These are phyloP conservation scores for Guyanaporus albipodus DNA, from an alignment of 768 basidiomycete species.

Conservation along the genomic window DNA sequence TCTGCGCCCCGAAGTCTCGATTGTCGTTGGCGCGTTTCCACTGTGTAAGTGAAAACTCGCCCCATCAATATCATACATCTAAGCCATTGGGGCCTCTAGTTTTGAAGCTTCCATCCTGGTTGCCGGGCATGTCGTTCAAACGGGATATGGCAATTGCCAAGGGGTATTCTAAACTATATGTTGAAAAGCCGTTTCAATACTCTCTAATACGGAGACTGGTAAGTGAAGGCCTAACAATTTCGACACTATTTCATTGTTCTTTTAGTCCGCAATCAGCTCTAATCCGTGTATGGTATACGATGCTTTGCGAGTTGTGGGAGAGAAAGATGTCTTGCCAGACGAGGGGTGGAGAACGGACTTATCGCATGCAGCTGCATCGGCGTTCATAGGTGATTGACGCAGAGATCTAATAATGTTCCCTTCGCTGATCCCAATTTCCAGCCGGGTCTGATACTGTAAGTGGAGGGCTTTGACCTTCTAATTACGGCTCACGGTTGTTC, in stretches of 20 bases:
- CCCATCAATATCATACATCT: neutral
- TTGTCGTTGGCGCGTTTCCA: neutral
- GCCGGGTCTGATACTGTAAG: slow-evolving; percentile 23
- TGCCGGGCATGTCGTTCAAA: neutral
- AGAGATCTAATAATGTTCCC: no score
- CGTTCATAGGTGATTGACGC: slow-evolving; percentile 12
- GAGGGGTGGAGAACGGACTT: slow-evolving; percentile 4
- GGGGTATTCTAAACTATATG: neutral
- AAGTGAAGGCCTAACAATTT: no score
- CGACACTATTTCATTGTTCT: no score
- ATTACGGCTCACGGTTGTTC: no score
- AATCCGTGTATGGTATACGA: slow-evolving; percentile 4
- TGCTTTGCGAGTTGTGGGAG: slow-evolving; percentile 3
- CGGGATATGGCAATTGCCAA: neutral
- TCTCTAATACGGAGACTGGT: neutral
- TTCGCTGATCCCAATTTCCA: no score
- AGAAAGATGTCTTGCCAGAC: neutral
- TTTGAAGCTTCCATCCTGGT: neutral
- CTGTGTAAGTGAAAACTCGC: neutral
- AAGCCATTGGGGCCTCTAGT: neutral
- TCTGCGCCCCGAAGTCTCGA: neutral
- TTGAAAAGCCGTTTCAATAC: neutral
- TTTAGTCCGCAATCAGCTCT: no score
- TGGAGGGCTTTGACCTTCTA: neutral
- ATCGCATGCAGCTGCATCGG: slow-evolving; percentile 12